Percentiles rank a stretch among this genome's conserved stretches.
Evolutionary conservation across 139 green algal genomes (phyloP).

Genomic region (Picochlorum sp.): DNA sequence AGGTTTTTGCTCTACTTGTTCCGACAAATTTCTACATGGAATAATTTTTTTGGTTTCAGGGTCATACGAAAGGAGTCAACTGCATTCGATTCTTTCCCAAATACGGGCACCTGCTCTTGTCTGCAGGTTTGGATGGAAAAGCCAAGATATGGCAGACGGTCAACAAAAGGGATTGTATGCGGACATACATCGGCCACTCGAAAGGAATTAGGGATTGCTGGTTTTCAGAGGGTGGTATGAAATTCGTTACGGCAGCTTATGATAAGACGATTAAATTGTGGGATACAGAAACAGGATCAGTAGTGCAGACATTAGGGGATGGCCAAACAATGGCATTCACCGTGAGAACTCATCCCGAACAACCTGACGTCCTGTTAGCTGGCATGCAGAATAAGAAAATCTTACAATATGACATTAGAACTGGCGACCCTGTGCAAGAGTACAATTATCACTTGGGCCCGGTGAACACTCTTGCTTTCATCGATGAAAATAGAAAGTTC

Average conservation of each 20-base stretch:
- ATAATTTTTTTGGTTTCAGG: too few relatives aligned
- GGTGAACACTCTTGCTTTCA: conserved; percentile 97
- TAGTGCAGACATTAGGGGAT: conserved; percentile 51
- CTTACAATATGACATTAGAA: conserved; percentile 85
- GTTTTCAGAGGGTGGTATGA: conserved; percentile 80
- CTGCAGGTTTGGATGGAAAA: conserved; percentile 77
- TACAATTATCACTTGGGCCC: conserved; percentile 96
- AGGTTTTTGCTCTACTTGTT: too few relatives aligned
- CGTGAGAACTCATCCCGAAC: conserved; percentile 82
- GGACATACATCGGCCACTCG: conserved; percentile 89
- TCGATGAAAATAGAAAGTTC: conserved; percentile 80
- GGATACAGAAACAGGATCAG: conserved; percentile 93
- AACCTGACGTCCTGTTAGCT: conserved; percentile 84
- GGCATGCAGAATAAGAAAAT: conserved; percentile 81
- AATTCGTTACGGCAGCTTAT: conserved; percentile 79
- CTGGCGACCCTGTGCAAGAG: conserved; percentile 74
- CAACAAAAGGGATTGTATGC: conserved; percentile 77
- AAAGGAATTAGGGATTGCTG: conserved; percentile 89
- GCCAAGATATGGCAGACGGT: conserved; percentile 98
- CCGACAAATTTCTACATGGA: too few relatives aligned
- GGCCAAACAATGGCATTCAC: conserved; percentile 67
- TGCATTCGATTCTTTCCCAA: conserved; percentile 88
- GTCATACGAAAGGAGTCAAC: conserved; percentile 89
- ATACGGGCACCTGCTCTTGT: conserved; percentile 87
- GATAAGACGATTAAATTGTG: conserved; percentile 90